Evolutionary conservation across 805 yeast genomes (phyloP), one percentile per base, ranked within the genome.

Genomic region (Candida easanensis): DNA sequence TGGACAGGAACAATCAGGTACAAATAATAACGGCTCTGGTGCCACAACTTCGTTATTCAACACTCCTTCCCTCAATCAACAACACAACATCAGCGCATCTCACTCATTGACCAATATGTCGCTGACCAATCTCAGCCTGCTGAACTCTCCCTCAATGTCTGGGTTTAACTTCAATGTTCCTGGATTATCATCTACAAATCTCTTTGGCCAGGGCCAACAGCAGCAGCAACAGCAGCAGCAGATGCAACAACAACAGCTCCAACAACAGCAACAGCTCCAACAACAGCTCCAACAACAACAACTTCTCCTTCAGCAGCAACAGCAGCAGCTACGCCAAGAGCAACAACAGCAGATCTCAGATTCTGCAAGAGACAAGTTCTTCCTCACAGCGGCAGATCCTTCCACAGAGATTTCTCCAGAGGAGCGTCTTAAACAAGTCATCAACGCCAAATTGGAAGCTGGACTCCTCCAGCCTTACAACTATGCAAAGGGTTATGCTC

Each of bases 341-440:
- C 52, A 49, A 26, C 50, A 46, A 16, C 51, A 49, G 30, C 58
- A 46, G 36, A 56, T 57, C 34, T 63, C 69, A 2, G 91, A 86
- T 43, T 81, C 93, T 2, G 96, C 97, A 1, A 75, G 88, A 50
- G 97, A 90, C 60, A 89, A 89, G 63, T 91, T 91, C 65, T 90
- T 91, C 67, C 67, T 91, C 38, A 91, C 97, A 0, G 98, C 98
- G 0, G 97, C 97, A 0, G 98, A 91, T 61, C 98, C 98, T 5
- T 86, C 96, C 0, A 88, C 91, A 2, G 97, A 88, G 51, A 84
- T 86, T 28, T 86, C 96, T 0, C 96, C 97, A 0, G 97, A 90
- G 58, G 97, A 89, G 59, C 74, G 97, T 47, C 71, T 91, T 52
- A 88, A 88, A 58, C 95, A 89, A 60, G 97, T 91, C 10, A 90